Conservation (phyloP, 129 eudicot genomes). For the Smallanthus sonchifolius region DNA sequence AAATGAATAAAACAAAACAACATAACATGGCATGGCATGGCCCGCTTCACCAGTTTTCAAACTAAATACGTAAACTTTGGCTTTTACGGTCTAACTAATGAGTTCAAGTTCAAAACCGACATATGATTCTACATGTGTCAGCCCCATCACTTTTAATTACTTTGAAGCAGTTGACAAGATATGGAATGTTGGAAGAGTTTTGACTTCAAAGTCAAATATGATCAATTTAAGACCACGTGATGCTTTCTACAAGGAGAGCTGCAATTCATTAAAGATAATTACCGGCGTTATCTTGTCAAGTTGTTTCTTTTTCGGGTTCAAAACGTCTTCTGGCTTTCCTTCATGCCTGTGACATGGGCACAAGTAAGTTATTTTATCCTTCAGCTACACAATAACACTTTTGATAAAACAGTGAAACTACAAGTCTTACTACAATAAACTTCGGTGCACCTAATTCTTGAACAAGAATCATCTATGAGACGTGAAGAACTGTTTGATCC, state of each 20-base stretch:
- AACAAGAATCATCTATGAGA: background rate
- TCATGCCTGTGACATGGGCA: constrained; percentile 51
- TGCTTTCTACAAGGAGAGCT: background rate
- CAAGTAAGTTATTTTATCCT: background rate
- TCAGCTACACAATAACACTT: background rate
- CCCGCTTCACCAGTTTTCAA: background rate
- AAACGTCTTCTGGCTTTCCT: constrained; percentile 94
- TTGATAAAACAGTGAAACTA: background rate
- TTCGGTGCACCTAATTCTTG: background rate
- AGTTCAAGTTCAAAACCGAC: background rate
- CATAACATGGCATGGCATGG: background rate
- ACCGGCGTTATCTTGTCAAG: constrained; percentile 93
- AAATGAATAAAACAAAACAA: background rate
- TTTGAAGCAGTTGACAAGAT: background rate
- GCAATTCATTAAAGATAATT: constrained; percentile 17
- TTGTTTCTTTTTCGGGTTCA: constrained; percentile 96
- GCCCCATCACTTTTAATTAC: background rate
- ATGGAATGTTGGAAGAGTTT: background rate
- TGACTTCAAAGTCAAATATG: background rate
- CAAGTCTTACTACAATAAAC: background rate
- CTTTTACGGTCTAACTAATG: background rate
- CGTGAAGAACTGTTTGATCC: background rate
- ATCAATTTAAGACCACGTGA: background rate
- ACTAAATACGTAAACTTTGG: background rate
- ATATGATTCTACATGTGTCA: background rate